Conservation (phyloP, 768 basidiomycete genomes). For the Lentinula sp. region DNA sequence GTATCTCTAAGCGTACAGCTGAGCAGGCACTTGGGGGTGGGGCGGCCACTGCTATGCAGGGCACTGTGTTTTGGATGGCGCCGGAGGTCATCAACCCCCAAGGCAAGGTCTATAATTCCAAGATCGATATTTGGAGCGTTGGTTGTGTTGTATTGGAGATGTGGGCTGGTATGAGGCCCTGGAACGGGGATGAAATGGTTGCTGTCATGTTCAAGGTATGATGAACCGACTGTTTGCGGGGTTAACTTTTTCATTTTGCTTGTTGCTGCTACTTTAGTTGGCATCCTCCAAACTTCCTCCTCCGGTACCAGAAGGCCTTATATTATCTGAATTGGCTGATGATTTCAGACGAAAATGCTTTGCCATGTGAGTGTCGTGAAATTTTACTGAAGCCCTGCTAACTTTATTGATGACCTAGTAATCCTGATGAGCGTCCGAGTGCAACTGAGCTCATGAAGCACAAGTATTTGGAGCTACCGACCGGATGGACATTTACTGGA, state of each 20-base stretch:
- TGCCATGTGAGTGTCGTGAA: constrained; percentile 55
- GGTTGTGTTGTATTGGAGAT: constrained; percentile 99
- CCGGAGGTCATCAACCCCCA: constrained; percentile 88
- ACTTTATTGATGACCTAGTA: constrained; percentile 33
- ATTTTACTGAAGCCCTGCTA: constrained; percentile 7
- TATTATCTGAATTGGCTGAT: constrained; percentile 67
- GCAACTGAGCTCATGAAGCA: constrained; percentile 77
- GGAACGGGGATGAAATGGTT: constrained; percentile 85
- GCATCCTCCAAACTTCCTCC: constrained; percentile 83
- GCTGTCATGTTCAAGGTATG: constrained; percentile 92
- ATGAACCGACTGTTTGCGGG: neutral
- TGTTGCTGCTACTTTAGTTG: constrained; percentile 39
- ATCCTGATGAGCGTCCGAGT: constrained; percentile 78
- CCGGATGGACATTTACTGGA: constrained; percentile 71
- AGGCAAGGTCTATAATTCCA: constrained; percentile 90
- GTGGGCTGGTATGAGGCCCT: constrained; percentile 96
- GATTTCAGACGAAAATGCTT: constrained; percentile 90
- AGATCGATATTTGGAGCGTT: constrained; percentile 98
- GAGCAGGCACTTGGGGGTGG: constrained; percentile 76
- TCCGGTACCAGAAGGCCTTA: constrained; percentile 81
- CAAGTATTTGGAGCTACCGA: constrained; percentile 67
- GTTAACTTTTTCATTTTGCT: neutral
- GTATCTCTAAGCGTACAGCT: constrained; percentile 94
- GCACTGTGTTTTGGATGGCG: constrained; percentile 99
- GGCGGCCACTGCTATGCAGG: constrained; percentile 93